These are phyloP conservation scores for Xerocomus nothofagi DNA, from an alignment of 1,284 basidiomycete species.

Conservation along the genomic window DNA sequence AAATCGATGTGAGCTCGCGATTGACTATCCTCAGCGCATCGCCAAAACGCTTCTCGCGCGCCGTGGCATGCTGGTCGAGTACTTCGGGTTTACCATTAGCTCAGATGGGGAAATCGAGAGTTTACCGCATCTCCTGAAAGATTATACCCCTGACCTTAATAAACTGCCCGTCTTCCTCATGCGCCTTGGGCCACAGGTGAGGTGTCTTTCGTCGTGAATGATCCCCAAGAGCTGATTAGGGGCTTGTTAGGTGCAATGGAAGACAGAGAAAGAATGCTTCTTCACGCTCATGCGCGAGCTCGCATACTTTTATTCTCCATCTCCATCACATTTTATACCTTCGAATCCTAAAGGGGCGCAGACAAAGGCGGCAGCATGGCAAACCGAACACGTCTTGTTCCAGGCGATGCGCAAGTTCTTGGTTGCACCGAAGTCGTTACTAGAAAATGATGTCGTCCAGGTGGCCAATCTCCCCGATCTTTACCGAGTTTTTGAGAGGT, in stretches of 20 bases:
- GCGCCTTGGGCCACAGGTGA: conserved; percentile 81
- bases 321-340: conserved; percentile 23
- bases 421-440: conserved; percentile 62
- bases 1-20: background rate
- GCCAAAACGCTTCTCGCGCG: conserved; percentile 53
- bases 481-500: conserved; percentile 89
- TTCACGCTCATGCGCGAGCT: conserved; percentile 84
- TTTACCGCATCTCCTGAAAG: conserved; percentile 80
- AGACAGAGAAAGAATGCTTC: conserved; percentile 84
- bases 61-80: conserved; percentile 89
- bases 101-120: conserved; percentile 65
- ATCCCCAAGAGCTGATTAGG: background rate
- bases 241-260: conserved; percentile 78
- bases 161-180: conserved; percentile 84
- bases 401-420: conserved; percentile 80
- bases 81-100: conserved; percentile 81
- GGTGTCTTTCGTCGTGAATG: conserved; percentile 11
- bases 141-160: conserved; percentile 85
- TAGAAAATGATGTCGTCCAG: conserved; percentile 79
- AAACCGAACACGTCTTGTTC: conserved; percentile 86
- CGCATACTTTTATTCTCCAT: conserved; percentile 85
- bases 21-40: conserved; percentile 50
- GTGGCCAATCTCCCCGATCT: conserved; percentile 86
- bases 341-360: conserved; percentile 35
- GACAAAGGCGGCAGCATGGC: conserved; percentile 70